phyloP scores from a whole-genome alignment of 2,329 filamentous ascomycete species.

The Graphium sp. region DNA sequence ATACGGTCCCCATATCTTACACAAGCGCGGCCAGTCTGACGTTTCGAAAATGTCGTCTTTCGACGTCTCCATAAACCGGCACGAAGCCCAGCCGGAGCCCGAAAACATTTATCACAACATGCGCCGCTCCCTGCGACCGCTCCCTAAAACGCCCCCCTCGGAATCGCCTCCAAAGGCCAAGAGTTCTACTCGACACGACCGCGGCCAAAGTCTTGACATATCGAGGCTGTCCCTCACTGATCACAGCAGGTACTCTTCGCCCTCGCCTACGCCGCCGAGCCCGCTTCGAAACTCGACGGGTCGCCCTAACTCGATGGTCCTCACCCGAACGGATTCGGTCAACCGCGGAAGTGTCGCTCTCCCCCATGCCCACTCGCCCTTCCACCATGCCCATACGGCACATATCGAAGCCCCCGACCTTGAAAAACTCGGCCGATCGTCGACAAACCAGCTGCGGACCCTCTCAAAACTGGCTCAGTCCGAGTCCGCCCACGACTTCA shows the following conservation, averaged over 20 bases:
- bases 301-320: conserved; percentile 44
- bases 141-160: conserved; percentile 46
- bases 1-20: conserved; percentile 29
- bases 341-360: conserved; percentile 15
- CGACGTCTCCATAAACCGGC: too few species aligned
- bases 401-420: conserved; percentile 54
- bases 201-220: conserved; percentile 50
- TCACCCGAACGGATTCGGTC: conserved; percentile 39
- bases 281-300: conserved; percentile 22
- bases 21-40: conserved; percentile 66
- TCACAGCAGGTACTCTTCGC: conserved; percentile 24
- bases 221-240: conserved; percentile 28
- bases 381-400: conserved; percentile 18
- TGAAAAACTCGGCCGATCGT: conserved; percentile 68
- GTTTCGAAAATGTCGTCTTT: conserved; percentile 36
- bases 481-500: conserved; percentile 62
- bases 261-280: conserved; percentile 22
- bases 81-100: too few species aligned
- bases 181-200: conserved; percentile 24
- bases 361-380: conserved; percentile 14
- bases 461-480: conserved; percentile 70
- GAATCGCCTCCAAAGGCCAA: conserved; percentile 1
- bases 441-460: conserved; percentile 76
- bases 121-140: conserved; percentile 60
- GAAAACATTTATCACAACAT: conserved; percentile 52